phyloP scores from a whole-genome alignment of 345 rosid genomes.

The Arabis hirsuta region DNA sequence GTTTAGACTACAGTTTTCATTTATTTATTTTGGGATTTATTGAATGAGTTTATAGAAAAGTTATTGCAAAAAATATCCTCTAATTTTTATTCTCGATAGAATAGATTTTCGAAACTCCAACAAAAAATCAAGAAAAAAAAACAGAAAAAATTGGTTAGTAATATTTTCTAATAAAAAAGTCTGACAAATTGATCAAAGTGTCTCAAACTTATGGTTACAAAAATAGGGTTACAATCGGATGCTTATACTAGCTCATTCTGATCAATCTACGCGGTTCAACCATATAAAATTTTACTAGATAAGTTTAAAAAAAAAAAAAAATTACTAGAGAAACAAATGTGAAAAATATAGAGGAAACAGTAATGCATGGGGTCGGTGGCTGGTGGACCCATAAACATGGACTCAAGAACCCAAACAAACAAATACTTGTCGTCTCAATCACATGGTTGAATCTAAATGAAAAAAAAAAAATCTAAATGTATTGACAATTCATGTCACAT shows the following conservation, averaged over 20 bases:
- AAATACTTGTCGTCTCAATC: not conserved
- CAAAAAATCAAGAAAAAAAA: too few relatives aligned
- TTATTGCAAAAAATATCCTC: not conserved
- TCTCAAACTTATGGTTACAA: slow-evolving; percentile 3
- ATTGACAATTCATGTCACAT: slow-evolving; percentile 22
- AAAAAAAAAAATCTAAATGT: slow-evolving; percentile 4
- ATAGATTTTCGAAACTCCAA: not conserved
- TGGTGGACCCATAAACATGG: slow-evolving; percentile 24
- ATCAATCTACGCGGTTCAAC: too few relatives aligned
- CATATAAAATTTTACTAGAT: too few relatives aligned
- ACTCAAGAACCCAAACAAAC: slow-evolving; percentile 16
- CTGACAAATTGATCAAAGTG: not conserved
- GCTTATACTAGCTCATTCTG: too few relatives aligned
- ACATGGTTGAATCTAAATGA: slow-evolving; percentile 19
- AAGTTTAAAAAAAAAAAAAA: too few relatives aligned
- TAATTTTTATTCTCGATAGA: too few relatives aligned
- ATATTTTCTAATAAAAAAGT: not conserved
- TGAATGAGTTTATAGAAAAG: not conserved
- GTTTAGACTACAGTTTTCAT: not conserved
- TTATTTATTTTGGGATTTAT: not conserved
- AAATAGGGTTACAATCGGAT: not conserved
- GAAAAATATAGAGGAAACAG: not conserved
- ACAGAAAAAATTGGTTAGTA: not conserved
- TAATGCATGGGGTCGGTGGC: not conserved
- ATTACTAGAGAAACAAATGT: too few relatives aligned